A percentile compares a stretch with the other conserved stretches of the same genome.
Conservation (phyloP, 768 basidiomycete species). For the Suillus sp. region DNA sequence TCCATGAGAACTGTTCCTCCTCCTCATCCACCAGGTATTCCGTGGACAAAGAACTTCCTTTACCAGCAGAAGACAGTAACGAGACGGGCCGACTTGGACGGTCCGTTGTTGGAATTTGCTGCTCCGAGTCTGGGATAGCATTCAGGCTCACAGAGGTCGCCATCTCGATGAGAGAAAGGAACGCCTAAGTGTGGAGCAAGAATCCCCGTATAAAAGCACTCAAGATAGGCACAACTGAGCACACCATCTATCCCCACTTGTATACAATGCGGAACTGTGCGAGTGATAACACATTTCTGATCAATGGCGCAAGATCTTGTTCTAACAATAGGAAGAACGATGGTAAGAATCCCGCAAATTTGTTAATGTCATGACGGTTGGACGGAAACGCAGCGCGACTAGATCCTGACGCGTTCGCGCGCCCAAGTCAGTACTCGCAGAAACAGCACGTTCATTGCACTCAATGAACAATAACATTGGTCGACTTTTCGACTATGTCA, state of each 20-base stretch:
- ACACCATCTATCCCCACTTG: neutral
- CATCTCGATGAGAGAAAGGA: neutral
- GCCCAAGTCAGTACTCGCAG: neutral
- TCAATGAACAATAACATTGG: neutral
- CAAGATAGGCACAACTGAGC: neutral
- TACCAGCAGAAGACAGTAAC: slow-evolving; percentile 3
- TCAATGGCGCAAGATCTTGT: neutral
- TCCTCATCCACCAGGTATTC: slow-evolving; percentile 17
- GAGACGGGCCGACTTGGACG: neutral
- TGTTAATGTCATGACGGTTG: neutral
- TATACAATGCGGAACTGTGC: neutral
- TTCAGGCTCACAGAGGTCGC: neutral
- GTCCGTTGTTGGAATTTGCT: neutral
- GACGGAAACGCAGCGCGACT: neutral
- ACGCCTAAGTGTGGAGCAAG: neutral
- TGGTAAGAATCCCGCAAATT: neutral
- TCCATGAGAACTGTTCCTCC: slow-evolving; percentile 14
- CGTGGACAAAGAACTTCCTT: neutral
- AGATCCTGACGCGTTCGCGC: neutral
- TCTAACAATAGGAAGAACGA: slow-evolving; percentile 4
- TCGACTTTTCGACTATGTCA: neutral
- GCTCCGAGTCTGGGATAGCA: neutral
- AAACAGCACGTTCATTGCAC: neutral
- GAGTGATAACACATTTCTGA: neutral
- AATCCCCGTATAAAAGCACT: neutral